phyloP scores from a whole-genome alignment of 768 basidiomycete species.

The Xerocomus brunneocitrinus region DNA sequence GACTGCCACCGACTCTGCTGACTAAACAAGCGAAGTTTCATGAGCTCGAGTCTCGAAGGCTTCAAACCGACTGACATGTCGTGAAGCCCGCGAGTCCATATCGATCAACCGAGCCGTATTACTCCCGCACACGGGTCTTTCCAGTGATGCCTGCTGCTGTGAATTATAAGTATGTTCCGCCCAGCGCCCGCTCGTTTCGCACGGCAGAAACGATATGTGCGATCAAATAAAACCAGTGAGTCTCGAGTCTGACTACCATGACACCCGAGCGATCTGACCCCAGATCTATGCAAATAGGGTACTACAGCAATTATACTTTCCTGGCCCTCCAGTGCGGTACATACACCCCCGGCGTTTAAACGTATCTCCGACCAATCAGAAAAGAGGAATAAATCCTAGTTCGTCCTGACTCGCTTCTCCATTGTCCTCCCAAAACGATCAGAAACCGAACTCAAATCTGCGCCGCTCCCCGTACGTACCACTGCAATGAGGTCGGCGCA shows the following conservation, averaged over 20 bases:
- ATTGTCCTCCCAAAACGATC: conserved; percentile 11
- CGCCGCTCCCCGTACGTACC: background rate
- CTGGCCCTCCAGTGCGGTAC: background rate
- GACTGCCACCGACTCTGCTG: too few species aligned
- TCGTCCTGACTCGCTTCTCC: conserved; percentile 3
- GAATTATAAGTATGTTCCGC: too few species aligned
- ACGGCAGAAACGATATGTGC: too few species aligned
- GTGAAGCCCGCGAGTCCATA: too few species aligned
- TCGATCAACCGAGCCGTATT: too few species aligned
- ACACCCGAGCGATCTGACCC: background rate
- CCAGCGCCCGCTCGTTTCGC: too few species aligned
- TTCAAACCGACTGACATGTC: too few species aligned
- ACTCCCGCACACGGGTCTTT: too few species aligned
- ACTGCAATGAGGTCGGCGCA: background rate
- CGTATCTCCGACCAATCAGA: background rate
- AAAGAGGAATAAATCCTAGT: background rate
- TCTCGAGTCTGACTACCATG: background rate
- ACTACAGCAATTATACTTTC: background rate
- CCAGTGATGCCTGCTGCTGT: too few species aligned
- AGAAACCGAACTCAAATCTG: background rate
- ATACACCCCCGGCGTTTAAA: background rate
- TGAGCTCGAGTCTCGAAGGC: too few species aligned
- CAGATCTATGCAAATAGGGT: background rate
- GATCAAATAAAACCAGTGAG: background rate
- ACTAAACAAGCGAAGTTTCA: background rate